Evolutionary conservation across 495 filamentous ascomycete species (phyloP), one percentile per base, ranked within the genome.

Genomic region (Elaphomyces granulatus): DNA sequence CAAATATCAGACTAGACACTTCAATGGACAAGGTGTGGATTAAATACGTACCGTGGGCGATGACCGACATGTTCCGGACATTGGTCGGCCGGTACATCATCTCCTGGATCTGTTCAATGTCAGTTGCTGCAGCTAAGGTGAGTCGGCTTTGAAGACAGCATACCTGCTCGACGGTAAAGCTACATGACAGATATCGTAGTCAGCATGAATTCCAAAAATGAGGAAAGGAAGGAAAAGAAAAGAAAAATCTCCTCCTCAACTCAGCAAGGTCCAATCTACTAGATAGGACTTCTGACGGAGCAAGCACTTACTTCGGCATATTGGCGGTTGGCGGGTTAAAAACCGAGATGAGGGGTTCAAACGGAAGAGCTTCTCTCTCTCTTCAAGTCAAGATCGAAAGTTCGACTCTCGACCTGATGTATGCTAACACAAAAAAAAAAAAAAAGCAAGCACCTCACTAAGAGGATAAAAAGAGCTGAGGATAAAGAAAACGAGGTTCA

Each of bases 1-100:
- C 18, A 28, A 8, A 34, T 38, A 15, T 18, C 15, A 4, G 12
- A 28, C 23, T 12, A 28, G 6, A 28, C 23, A 28, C 6, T 6
- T 12, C 6, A 18, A 38, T 21, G 39, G 30, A 7, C 9, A 14
- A 19, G 20, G 34, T 35, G 8, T 6, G 41, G 37, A 44, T 38
- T 21, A 12, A 21, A 32, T 32, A 58, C 74, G 58, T 66, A 80
- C 77, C 87, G 72, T 99, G 90, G 64, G 90, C 90, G 83, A 99
- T 99, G 66, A 99, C 90, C 70, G 90, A 95, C 92, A 96, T 99
- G 72, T 88, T 87, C 45, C 90, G 85, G 76, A 96, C 90, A 74
- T 98, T 98, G 59, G 80, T 81, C 68, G 81, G 77, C 64, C 83
- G 82, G 83, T 95, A 87, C 90, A 98, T 98, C 70, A 98, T 77